phyloP scores from a whole-genome alignment of 495 filamentous ascomycete species.

The Penicillium atrosanguineum region DNA sequence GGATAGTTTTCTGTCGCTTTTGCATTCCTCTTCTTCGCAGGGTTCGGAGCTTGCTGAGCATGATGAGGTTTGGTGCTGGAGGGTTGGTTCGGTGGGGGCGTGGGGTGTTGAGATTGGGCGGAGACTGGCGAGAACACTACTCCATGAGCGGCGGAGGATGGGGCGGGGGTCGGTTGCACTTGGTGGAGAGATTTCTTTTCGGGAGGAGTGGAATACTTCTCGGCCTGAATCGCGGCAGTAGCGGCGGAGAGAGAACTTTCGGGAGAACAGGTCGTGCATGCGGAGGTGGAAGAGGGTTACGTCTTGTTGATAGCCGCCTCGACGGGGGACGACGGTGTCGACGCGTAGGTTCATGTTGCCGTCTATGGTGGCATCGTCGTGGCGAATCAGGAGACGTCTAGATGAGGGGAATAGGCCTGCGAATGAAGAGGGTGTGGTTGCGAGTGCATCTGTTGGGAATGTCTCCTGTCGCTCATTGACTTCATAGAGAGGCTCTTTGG shows the following conservation, averaged over 20 bases:
- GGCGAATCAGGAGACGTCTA: conserved; percentile 75
- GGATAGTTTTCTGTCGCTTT: conserved; percentile 29
- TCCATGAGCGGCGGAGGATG: conserved; percentile 67
- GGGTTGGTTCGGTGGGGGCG: not conserved
- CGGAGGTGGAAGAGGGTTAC: conserved; percentile 91
- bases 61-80: not conserved
- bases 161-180: conserved; percentile 42
- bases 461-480: conserved; percentile 64
- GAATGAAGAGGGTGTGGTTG: conserved; percentile 81
- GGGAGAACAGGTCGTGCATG: conserved; percentile 86
- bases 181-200: conserved; percentile 60
- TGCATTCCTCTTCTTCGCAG: conserved; percentile 1
- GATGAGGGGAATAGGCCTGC: conserved; percentile 83
- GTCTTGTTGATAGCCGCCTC: conserved; percentile 55
- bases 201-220: conserved; percentile 83
- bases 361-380: conserved; percentile 88
- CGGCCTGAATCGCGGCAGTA: conserved; percentile 93
- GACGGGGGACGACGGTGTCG: conserved; percentile 65
- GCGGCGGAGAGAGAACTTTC: conserved; percentile 86
- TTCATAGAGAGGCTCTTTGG: conserved; percentile 55
- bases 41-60: not conserved
- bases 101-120: conserved; percentile 23
- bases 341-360: conserved; percentile 97
- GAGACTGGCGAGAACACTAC: conserved; percentile 68
- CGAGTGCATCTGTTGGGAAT: conserved; percentile 59